Evolutionary conservation across 805 yeast genomes (phyloP).

Genomic region (Cyberlindnera subsufficiens): DNA sequence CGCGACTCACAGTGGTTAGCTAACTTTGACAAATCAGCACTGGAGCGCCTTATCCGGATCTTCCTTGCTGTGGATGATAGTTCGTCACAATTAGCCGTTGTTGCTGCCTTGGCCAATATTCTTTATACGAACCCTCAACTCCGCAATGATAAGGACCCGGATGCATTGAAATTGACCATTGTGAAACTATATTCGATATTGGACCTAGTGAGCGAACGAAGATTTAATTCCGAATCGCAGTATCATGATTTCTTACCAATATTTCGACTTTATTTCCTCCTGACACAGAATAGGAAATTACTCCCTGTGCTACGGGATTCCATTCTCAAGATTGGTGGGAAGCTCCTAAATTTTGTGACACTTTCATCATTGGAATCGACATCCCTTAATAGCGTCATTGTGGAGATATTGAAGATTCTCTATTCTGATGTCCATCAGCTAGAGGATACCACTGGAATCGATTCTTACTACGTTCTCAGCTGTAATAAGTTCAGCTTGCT

Average conservation of each 20-base stretch:
- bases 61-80: constrained; percentile 5
- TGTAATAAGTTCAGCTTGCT: constrained; percentile 22
- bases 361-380: constrained; percentile 15
- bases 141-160: constrained; percentile 5
- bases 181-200: constrained; percentile 13
- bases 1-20: constrained; percentile 11
- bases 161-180: constrained; percentile 2
- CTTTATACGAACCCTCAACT: constrained; percentile 14
- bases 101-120: constrained; percentile 18
- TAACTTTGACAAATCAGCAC: constrained; percentile 6
- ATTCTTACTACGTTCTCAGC: constrained; percentile 23
- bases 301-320: constrained; percentile 10
- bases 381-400: constrained; percentile 19
- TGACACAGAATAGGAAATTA: constrained; percentile 13
- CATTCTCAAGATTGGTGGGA: constrained; percentile 17
- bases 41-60: constrained; percentile 9
- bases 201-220: constrained; percentile 21
- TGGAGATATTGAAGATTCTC: constrained; percentile 24
- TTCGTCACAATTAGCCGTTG: constrained; percentile 15
- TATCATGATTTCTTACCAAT: constrained; percentile 22
- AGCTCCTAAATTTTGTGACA: constrained; percentile 21
- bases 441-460: constrained; percentile 20
- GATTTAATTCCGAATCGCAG: constrained; percentile 20
- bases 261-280: constrained; percentile 20
- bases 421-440: constrained; percentile 21